Base-by-base conservation (phyloP, 768 basidiomycete species). In the Punctularia strigosozonata region DNA sequence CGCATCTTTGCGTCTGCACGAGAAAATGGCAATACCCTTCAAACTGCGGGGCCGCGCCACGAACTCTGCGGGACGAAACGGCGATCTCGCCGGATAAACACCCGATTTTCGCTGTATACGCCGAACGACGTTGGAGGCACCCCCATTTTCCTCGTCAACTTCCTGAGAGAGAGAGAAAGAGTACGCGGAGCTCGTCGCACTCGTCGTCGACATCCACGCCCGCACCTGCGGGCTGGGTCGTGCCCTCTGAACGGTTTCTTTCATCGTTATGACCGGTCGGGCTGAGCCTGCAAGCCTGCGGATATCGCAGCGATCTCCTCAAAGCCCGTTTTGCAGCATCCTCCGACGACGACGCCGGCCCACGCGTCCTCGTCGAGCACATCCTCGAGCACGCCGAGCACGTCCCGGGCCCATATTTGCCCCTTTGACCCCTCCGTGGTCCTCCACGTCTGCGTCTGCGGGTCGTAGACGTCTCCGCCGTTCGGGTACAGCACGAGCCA, bases 401-500 rank as follows among this genome's bases (percentile, higher is more conserved):
- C 44, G 20, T 52, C 43, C 18, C 50, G 39, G 5, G 62, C 67
- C 70, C 69, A 73, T 17, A 36, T 31, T 3, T 50, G 43, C 37
- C 44, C 52, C 30, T 49, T 48, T 40, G 25, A 37, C 26, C 23
- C 47, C 21, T 33, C 22, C 14, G 39, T 12, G 33, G 44, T 32
- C 7, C 43, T 39, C 76, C 78, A 82, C 14, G 59, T 59, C 39
- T 63, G 55, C 5, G 62, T 62, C 19, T 52, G 43, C 12, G 62
- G 51, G 51, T 79, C 68, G 48, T 75, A 84, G 1, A 61, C 51
- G 34, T 72, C 67, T 25, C 74, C 75, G 5, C 77, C 76, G 47
- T 86, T 83, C 4, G 86, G 84, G 49, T 86, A 83, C 18, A 88
- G 45, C 4, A 85, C 66, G 7, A 88, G 58, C 62, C 67, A 77